phyloP scores from a whole-genome alignment of 306 rosid species.

The Phaseolus lunatus region DNA sequence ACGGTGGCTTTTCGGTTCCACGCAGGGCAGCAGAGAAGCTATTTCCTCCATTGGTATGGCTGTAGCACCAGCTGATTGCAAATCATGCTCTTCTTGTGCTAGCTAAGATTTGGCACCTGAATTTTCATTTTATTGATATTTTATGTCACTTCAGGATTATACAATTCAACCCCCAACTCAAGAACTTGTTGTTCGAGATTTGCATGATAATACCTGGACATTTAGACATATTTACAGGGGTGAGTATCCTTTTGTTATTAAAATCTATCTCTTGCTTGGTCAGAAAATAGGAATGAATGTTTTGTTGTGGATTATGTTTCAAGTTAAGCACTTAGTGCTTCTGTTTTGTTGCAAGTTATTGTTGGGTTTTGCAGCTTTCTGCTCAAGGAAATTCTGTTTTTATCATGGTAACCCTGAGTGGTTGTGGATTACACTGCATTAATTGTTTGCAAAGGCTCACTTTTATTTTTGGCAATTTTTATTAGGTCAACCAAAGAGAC shows the following conservation, averaged over 20 bases:
- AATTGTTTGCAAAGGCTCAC: neutral
- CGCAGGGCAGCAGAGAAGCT: slow-evolving; percentile 97
- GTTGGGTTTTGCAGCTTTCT: neutral
- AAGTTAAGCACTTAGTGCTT: neutral
- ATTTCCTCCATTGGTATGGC: slow-evolving; percentile 81
- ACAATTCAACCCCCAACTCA: slow-evolving; percentile 92
- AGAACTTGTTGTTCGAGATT: slow-evolving; percentile 88
- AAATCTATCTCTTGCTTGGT: slow-evolving; percentile 19
- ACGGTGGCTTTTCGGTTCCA: slow-evolving; percentile 95
- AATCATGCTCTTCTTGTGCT: neutral
- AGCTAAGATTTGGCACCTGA: neutral
- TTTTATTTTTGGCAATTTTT: slow-evolving; percentile 1
- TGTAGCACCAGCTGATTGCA: neutral
- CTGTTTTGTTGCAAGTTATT: slow-evolving; percentile 12
- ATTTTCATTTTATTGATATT: slow-evolving; percentile 19
- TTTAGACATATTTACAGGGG: slow-evolving; percentile 95
- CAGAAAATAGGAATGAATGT: neutral
- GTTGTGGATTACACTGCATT: too few species aligned
- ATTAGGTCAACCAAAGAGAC: slow-evolving; percentile 96
- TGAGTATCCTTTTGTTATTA: slow-evolving; percentile 48
- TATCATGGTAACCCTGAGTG: neutral
- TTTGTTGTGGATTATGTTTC: slow-evolving; percentile 21
- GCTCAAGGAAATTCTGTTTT: neutral
- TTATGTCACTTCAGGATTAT: slow-evolving; percentile 64
- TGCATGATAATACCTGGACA: slow-evolving; percentile 91